Conservation (phyloP, 108 stramenopile genomes). For the Licmophora abbreviata region DNA sequence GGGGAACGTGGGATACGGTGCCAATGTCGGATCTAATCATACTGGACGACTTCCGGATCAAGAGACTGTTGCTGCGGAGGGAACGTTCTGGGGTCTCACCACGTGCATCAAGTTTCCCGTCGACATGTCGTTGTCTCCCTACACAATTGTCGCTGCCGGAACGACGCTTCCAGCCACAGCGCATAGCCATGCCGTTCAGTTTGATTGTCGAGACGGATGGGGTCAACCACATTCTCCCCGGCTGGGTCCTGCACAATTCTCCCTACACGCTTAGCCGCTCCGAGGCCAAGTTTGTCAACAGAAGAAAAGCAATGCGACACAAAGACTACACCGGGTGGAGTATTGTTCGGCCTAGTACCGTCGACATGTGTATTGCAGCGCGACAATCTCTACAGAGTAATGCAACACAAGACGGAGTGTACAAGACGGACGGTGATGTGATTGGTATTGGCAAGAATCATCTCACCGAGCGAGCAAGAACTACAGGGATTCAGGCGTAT, state of each 20-base stretch:
- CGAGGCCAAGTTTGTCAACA: constrained; percentile 74
- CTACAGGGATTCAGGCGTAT: constrained; percentile 64
- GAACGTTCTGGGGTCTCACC: constrained; percentile 88
- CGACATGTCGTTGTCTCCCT: constrained; percentile 77
- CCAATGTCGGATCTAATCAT: constrained; percentile 94
- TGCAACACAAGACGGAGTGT: constrained; percentile 7
- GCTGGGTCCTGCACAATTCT: constrained; percentile 79
- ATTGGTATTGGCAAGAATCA: constrained; percentile 53
- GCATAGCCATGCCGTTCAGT: constrained; percentile 84
- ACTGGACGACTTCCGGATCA: constrained; percentile 93
- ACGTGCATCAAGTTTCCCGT: constrained; percentile 84
- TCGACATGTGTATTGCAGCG: constrained; percentile 54
- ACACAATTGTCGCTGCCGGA: constrained; percentile 89
- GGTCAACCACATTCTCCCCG: constrained; percentile 67
- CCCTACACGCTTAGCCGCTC: constrained; percentile 80
- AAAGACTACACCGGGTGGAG: constrained; percentile 72
- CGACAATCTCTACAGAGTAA: constrained; percentile 28
- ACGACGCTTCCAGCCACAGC: constrained; percentile 71
- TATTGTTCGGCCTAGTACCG: constrained; percentile 49
- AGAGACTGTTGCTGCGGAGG: constrained; percentile 85
- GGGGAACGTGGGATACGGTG: constrained; percentile 94
- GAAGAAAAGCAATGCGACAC: constrained; percentile 66
- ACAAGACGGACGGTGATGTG: constrained; percentile 27
- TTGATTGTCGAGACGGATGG: constrained; percentile 57
- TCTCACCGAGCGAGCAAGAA: constrained; percentile 47